Evolutionary conservation across 1,139 yeast species (phyloP).

Genomic region (Kodamaea sp.): DNA sequence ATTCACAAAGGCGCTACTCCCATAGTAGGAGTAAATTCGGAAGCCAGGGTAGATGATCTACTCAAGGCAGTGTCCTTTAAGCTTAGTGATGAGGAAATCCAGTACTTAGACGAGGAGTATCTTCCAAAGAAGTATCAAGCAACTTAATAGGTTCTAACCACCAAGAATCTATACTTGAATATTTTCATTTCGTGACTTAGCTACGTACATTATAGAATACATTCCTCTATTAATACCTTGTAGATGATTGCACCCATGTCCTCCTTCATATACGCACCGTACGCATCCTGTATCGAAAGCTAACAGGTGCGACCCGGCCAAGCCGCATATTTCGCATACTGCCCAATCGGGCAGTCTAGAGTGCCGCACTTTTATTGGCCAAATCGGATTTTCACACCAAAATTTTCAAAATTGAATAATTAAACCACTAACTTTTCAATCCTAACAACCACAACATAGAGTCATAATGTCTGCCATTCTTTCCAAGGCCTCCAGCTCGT

Average conservation of each 20-base stretch:
- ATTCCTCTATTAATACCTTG: no score
- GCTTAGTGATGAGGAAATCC: constrained; percentile 46
- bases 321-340: no score
- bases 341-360: constrained; percentile 22
- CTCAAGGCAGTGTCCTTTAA: constrained; percentile 42
- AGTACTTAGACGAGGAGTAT: constrained; percentile 53
- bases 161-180: neutral
- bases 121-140: constrained; percentile 12
- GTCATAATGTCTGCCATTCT: constrained; percentile 51
- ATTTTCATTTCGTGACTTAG: no score
- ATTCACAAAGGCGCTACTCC: constrained; percentile 51
- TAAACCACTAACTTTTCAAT: neutral
- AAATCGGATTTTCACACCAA: constrained; percentile 6
- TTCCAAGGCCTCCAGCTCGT: constrained; percentile 47
- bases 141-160: constrained; percentile 10
- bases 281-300: no score
- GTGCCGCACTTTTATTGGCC: constrained; percentile 8
- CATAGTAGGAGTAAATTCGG: constrained; percentile 54
- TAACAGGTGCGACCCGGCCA: no score
- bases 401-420: constrained; percentile 6
- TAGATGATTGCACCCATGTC: no score
- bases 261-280: no score
- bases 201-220: no score
- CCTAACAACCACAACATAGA: constrained; percentile 1
- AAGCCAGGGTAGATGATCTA: constrained; percentile 55